Percentiles rank a stretch among this genome's conserved stretches.
Evolutionary conservation across 345 rosid species (phyloP).

Genomic region (Linum trigynum): DNA sequence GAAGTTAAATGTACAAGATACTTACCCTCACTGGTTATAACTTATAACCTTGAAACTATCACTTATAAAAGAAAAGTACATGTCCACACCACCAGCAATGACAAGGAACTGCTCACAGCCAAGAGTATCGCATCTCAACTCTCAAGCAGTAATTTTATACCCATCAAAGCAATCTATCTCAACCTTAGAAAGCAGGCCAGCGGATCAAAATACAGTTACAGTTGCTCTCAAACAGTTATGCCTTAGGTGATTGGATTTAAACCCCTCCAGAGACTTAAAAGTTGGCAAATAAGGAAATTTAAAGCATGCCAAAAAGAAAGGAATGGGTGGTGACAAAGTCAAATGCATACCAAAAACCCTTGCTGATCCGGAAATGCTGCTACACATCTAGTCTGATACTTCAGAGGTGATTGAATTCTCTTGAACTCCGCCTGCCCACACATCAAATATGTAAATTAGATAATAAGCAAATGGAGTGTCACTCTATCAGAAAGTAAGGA

Average conservation of each 20-base stretch:
- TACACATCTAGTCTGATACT: constrained; percentile 94
- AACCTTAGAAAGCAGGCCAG: neutral
- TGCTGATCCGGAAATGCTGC: constrained; percentile 99
- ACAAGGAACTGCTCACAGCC: no score
- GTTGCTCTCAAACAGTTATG: neutral
- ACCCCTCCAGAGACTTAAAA: neutral
- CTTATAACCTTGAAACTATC: no score
- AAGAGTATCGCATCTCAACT: no score
- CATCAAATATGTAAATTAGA: neutral
- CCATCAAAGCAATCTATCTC: no score
- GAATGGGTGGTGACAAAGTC: neutral
- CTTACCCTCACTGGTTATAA: no score
- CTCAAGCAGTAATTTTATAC: no score
- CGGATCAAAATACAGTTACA: neutral
- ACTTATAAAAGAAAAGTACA: no score
- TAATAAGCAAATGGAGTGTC: neutral
- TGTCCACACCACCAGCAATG: no score
- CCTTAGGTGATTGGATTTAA: neutral
- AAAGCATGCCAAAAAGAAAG: neutral
- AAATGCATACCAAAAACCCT: constrained; percentile 71
- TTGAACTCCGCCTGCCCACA: constrained; percentile 65
- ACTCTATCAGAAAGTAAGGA: neutral
- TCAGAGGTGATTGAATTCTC: constrained; percentile 75
- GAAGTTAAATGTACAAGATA: no score
- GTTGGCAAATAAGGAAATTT: neutral